phyloP scores from a whole-genome alignment of 2,329 filamentous ascomycete genomes.

The Ophiocordyceps camponoti-rufipedis region DNA sequence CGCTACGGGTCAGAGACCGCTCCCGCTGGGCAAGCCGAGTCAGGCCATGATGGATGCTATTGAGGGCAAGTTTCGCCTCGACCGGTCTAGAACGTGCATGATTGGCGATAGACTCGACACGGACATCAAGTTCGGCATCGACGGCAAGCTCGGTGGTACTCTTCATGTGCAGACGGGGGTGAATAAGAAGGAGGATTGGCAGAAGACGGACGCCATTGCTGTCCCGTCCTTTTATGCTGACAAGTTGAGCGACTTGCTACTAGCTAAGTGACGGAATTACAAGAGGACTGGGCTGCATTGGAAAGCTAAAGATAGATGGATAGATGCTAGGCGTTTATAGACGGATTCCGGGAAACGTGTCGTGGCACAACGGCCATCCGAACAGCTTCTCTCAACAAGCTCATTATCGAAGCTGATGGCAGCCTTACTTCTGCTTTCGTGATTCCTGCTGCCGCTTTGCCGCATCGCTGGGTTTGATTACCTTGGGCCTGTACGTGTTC shows the following conservation, averaged over 20 bases:
- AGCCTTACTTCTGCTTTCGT: slow-evolving; percentile 15
- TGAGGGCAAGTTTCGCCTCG: slow-evolving; percentile 84
- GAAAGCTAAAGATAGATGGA: not conserved
- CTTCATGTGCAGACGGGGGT: slow-evolving; percentile 85
- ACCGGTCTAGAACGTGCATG: slow-evolving; percentile 80
- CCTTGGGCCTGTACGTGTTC: slow-evolving; percentile 19
- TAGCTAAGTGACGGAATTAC: slow-evolving; percentile 6
- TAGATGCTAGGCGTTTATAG: slow-evolving; percentile 1
- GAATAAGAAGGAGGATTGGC: slow-evolving; percentile 65
- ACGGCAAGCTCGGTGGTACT: slow-evolving; percentile 80
- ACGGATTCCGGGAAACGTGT: not conserved
- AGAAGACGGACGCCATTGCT: slow-evolving; percentile 46
- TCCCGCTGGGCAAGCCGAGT: slow-evolving; percentile 81
- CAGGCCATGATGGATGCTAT: slow-evolving; percentile 99
- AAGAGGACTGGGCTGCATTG: slow-evolving; percentile 1
- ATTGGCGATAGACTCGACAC: slow-evolving; percentile 87
- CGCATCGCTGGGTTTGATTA: slow-evolving; percentile 32
- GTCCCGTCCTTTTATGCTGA: slow-evolving; percentile 75
- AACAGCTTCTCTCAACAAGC: not conserved
- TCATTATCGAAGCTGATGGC: not conserved
- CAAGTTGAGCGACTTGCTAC: slow-evolving; percentile 55
- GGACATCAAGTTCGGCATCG: slow-evolving; percentile 87
- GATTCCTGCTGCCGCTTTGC: slow-evolving; percentile 23
- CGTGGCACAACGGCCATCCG: not conserved
- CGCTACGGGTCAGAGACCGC: slow-evolving; percentile 50